Percentiles rank a stretch among this genome's conserved stretches.
Conservation (phyloP, 805 yeast genomes). For the Tetrapisispora nanseiensis region DNA sequence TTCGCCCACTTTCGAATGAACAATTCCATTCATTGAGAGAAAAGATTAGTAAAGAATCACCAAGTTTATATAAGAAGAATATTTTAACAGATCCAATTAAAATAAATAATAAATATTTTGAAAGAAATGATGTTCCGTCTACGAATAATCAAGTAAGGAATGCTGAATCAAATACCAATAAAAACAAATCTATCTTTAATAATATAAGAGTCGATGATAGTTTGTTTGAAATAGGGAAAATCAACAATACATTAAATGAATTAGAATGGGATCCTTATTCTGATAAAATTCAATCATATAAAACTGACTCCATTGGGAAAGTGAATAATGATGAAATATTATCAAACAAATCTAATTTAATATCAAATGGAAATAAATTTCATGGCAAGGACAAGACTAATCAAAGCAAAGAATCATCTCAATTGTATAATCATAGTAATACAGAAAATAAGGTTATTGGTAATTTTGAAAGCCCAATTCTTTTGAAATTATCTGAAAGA, state of each 20-base stretch:
- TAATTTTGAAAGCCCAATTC: conserved; percentile 24
- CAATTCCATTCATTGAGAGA: conserved; percentile 15
- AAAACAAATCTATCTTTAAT: not conserved
- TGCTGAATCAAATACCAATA: not conserved
- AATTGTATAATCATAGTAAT: not conserved
- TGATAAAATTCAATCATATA: too few species aligned
- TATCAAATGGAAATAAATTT: too few species aligned
- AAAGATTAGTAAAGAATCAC: conserved; percentile 21
- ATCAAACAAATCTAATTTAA: too few species aligned
- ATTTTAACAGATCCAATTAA: conserved; percentile 2
- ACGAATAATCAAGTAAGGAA: not conserved
- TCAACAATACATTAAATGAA: not conserved
- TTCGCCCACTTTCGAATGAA: conserved; percentile 16
- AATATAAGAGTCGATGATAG: not conserved
- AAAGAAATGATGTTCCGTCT: not conserved
- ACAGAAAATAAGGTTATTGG: conserved; percentile 9
- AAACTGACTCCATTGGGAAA: too few species aligned
- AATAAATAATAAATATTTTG: not conserved
- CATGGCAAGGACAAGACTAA: too few species aligned
- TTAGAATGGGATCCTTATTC: not conserved
- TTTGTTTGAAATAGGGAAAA: not conserved
- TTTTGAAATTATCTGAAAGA: conserved; percentile 25
- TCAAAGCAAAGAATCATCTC: too few species aligned
- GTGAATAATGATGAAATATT: too few species aligned
- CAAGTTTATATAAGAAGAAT: conserved; percentile 20